These are phyloP conservation scores for Viridothelium virens DNA, from an alignment of 495 filamentous ascomycete genomes.

Conservation along the genomic window DNA sequence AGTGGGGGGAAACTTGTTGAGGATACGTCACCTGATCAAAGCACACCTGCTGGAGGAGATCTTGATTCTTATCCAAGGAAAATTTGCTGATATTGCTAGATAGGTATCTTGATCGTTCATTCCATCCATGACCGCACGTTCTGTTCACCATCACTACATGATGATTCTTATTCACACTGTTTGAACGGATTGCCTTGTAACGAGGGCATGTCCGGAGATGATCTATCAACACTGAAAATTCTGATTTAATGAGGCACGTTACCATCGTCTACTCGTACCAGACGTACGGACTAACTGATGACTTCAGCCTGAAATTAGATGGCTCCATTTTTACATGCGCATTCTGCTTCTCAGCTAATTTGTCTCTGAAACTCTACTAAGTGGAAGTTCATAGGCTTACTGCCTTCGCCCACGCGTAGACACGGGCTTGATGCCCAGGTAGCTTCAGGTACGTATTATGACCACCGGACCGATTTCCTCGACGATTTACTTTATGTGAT, in stretches of 20 bases:
- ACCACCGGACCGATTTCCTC: too few relatives aligned
- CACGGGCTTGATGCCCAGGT: too few relatives aligned
- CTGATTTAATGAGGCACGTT: slow-evolving; percentile 96
- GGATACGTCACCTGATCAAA: slow-evolving; percentile 85
- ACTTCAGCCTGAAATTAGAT: slow-evolving; percentile 32
- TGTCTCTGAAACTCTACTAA: too few relatives aligned
- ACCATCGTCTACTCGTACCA: not conserved
- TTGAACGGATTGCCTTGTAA: slow-evolving; percentile 59
- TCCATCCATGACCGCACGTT: slow-evolving; percentile 5
- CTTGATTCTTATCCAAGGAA: slow-evolving; percentile 9
- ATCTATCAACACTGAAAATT: slow-evolving; percentile 75
- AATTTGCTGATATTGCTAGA: slow-evolving; percentile 16
- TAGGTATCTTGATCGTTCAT: slow-evolving; percentile 21
- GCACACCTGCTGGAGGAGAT: slow-evolving; percentile 15
- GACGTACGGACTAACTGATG: slow-evolving; percentile 16
- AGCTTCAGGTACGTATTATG: too few relatives aligned
- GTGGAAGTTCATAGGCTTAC: too few relatives aligned
- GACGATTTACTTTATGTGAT: slow-evolving; percentile 10
- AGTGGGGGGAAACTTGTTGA: slow-evolving; percentile 82
- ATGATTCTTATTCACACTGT: slow-evolving; percentile 98
- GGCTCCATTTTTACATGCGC: slow-evolving; percentile 14
- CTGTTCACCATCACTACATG: slow-evolving; percentile 47
- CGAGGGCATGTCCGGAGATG: slow-evolving; percentile 54
- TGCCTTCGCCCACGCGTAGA: too few relatives aligned
- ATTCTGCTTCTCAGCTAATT: not conserved